Percentiles rank a stretch among this genome's conserved stretches.
Conservation (phyloP, 1,284 basidiomycete genomes). For the Phellinidium pouzarii region DNA sequence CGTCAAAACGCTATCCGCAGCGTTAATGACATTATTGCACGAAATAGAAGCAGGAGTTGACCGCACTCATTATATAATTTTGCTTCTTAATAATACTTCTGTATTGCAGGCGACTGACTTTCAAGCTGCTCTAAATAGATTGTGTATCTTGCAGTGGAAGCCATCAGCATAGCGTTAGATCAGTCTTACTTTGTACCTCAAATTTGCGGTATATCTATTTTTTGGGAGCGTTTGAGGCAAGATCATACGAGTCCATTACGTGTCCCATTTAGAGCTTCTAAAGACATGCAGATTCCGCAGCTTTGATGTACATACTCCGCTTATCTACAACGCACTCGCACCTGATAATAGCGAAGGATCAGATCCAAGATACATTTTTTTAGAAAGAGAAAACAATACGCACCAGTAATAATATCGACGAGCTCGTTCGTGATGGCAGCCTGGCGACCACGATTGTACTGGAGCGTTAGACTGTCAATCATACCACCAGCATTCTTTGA, state of each 20-base stretch:
- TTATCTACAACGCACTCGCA: constrained; percentile 13
- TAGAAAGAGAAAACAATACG: constrained; percentile 21
- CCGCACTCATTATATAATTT: not conserved
- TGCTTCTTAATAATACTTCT: no score
- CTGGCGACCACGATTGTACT: constrained; percentile 99
- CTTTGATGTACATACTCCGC: not conserved
- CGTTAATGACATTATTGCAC: constrained; percentile 4
- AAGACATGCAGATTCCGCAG: not conserved
- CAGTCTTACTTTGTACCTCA: no score
- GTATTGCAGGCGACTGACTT: no score
- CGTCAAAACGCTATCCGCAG: constrained; percentile 37
- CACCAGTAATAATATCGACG: constrained; percentile 92
- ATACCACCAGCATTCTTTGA: constrained; percentile 97
- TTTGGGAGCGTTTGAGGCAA: no score
- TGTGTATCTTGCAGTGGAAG: no score
- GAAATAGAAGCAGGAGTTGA: not conserved
- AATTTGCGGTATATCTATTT: no score
- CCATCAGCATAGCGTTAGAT: no score
- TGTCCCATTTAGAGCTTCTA: constrained; percentile 1
- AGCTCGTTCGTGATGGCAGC: constrained; percentile 95
- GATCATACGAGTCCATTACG: not conserved
- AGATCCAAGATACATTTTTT: not conserved
- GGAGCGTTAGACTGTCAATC: constrained; percentile 81
- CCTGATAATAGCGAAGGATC: not conserved
- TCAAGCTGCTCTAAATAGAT: no score